Evolutionary conservation across 1,139 yeast genomes (phyloP).

Genomic region (Meyerozyma smithsonii): DNA sequence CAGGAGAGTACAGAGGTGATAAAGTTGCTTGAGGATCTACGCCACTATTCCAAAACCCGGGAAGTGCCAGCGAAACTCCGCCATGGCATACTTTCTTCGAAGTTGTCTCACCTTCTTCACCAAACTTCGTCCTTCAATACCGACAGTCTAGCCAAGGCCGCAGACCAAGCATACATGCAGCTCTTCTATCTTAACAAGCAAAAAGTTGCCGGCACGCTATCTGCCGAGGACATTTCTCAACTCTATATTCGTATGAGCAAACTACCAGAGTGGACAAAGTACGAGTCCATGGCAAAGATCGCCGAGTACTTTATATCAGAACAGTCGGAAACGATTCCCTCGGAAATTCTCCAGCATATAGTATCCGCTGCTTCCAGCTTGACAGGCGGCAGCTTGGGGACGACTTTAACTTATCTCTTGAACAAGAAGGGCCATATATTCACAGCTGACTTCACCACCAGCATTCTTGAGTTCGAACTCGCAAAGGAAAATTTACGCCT

Average conservation of each 20-base stretch:
- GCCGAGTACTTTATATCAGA: neutral
- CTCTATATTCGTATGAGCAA: neutral
- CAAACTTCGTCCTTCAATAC: conserved; percentile 6
- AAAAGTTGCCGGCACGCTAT: conserved; percentile 1
- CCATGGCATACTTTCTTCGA: conserved; percentile 17
- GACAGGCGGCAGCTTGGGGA: neutral
- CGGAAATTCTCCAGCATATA: neutral
- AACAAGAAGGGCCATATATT: neutral
- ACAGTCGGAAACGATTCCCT: neutral
- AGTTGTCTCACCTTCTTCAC: conserved; percentile 16
- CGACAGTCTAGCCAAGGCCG: conserved; percentile 12
- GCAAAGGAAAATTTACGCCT: conserved; percentile 15
- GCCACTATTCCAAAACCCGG: conserved; percentile 23
- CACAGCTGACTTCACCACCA: neutral
- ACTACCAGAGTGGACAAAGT: neutral
- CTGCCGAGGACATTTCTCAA: conserved; percentile 4
- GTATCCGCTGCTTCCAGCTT: neutral
- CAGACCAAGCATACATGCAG: conserved; percentile 20
- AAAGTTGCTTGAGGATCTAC: conserved; percentile 14
- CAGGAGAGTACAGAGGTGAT: neutral
- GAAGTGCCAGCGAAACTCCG: conserved; percentile 23
- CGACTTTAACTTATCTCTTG: neutral
- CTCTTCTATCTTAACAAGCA: conserved; percentile 14
- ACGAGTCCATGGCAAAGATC: neutral
- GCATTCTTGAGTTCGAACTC: conserved; percentile 8